phyloP scores from a whole-genome alignment of 1,139 yeast species.

The Eremothecium sinecaudum region DNA sequence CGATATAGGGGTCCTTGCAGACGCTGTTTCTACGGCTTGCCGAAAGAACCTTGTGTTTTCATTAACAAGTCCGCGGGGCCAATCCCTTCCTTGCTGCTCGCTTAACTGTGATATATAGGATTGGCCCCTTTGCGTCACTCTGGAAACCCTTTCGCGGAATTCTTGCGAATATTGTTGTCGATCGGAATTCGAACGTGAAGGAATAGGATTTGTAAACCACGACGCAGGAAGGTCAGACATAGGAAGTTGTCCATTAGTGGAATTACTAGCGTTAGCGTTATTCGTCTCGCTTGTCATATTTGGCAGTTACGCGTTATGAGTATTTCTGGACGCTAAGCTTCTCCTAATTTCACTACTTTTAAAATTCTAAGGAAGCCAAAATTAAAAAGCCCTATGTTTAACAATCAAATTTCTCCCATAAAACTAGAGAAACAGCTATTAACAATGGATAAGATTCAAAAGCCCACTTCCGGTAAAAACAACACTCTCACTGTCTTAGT shows the following conservation, averaged over 20 bases:
- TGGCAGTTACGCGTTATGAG: too few species aligned
- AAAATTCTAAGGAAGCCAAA: too few species aligned
- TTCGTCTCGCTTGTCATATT: conserved; percentile 4
- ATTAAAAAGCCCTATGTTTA: too few species aligned
- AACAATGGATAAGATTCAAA: too few species aligned
- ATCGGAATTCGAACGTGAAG: conserved; percentile 13
- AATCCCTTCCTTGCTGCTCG: conserved; percentile 1
- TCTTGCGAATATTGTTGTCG: conserved; percentile 15
- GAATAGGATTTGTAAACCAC: conserved; percentile 17
- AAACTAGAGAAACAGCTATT: too few species aligned
- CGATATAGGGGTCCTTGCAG: not conserved
- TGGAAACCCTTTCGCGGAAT: conserved; percentile 16
- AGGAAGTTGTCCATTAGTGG: conserved; percentile 2
- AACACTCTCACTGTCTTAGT: too few species aligned
- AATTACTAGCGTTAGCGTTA: conserved; percentile 2
- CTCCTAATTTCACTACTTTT: too few species aligned
- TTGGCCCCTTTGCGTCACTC: conserved; percentile 16
- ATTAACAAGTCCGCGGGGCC: conserved; percentile 2
- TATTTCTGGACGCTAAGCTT: too few species aligned
- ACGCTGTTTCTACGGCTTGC: conserved; percentile 1
- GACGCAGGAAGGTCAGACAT: conserved; percentile 16
- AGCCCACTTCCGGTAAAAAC: too few species aligned
- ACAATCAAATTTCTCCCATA: too few species aligned
- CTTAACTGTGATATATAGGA: conserved; percentile 6
- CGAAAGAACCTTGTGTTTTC: conserved; percentile 3